These are phyloP conservation scores for Zymoseptoria crescenta DNA, from an alignment of 2,329 filamentous ascomycete genomes.

Conservation along the genomic window DNA sequence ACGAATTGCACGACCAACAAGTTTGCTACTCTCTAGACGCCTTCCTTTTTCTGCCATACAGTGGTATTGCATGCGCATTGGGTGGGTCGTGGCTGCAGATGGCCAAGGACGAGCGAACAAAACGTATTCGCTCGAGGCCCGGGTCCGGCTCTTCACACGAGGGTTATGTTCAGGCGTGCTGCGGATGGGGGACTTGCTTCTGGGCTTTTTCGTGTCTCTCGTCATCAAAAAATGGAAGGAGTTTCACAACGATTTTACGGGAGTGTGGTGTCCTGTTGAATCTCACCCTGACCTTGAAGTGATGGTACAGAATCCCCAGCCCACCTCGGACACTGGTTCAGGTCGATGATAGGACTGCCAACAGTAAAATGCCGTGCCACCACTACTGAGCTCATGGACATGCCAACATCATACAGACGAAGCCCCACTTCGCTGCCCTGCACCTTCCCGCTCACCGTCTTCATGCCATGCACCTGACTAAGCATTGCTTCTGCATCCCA, in stretches of 20 bases:
- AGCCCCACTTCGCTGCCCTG: neutral
- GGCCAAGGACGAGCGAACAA: constrained; percentile 18
- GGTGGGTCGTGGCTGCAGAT: constrained; percentile 1
- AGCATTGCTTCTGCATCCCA: neutral
- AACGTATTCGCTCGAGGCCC: constrained; percentile 15
- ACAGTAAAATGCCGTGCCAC: too few species aligned
- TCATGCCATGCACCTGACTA: neutral
- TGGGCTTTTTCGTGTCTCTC: constrained; percentile 13
- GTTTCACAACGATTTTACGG: neutral
- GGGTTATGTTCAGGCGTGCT: constrained; percentile 21
- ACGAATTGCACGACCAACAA: neutral
- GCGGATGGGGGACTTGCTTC: constrained; percentile 9
- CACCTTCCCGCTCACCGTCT: neutral
- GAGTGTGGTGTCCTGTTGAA: neutral
- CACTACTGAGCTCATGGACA: too few species aligned
- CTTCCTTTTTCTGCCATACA: constrained; percentile 7
- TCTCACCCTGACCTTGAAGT: too few species aligned
- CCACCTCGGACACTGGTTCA: too few species aligned
- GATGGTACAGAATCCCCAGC: too few species aligned
- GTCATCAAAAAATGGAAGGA: constrained; percentile 3
- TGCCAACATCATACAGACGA: too few species aligned
- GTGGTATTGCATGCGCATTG: constrained; percentile 14
- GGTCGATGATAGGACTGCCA: too few species aligned
- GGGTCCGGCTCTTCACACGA: constrained; percentile 15
- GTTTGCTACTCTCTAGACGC: constrained; percentile 11